phyloP scores from a whole-genome alignment of 257 asterid species.

The Salvia rosmarinus region DNA sequence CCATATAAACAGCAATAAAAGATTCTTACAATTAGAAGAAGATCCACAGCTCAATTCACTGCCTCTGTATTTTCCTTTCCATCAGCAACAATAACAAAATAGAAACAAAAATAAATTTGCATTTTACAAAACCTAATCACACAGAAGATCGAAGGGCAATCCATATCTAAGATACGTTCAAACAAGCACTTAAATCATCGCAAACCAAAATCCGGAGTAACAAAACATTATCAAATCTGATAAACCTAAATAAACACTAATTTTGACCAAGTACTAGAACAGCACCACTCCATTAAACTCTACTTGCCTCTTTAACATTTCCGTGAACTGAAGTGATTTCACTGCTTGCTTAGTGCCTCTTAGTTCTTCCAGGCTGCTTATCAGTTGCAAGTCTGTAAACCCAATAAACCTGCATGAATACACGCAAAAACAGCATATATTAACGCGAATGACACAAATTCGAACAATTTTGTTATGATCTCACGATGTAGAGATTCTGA shows the following conservation, averaged over 20 bases:
- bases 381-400: slow-evolving; percentile 82
- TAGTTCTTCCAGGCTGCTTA: slow-evolving; percentile 66
- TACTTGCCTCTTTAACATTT: slow-evolving; percentile 32
- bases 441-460: slow-evolving; percentile 16
- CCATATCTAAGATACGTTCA: not conserved
- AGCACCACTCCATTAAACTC: slow-evolving; percentile 5
- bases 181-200: not conserved
- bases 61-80: not conserved
- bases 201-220: not conserved
- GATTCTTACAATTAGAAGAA: not conserved
- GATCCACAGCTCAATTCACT: not conserved
- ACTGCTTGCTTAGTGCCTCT: slow-evolving; percentile 50
- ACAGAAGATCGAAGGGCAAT: not conserved
- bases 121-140: slow-evolving; percentile 5
- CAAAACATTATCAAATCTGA: not conserved
- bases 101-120: not conserved
- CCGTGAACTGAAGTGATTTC: slow-evolving; percentile 18
- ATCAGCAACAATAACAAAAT: not conserved
- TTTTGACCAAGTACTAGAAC: not conserved
- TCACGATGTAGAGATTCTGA: slow-evolving; percentile 34
- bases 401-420: slow-evolving; percentile 68
- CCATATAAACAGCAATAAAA: not conserved
- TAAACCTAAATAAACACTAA: not conserved
- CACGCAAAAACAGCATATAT: not conserved
- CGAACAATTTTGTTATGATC: not conserved